Percentiles rank a stretch among this genome's conserved stretches.
Conservation (phyloP, 805 yeast genomes). For the Torulaspora microellipsoides region DNA sequence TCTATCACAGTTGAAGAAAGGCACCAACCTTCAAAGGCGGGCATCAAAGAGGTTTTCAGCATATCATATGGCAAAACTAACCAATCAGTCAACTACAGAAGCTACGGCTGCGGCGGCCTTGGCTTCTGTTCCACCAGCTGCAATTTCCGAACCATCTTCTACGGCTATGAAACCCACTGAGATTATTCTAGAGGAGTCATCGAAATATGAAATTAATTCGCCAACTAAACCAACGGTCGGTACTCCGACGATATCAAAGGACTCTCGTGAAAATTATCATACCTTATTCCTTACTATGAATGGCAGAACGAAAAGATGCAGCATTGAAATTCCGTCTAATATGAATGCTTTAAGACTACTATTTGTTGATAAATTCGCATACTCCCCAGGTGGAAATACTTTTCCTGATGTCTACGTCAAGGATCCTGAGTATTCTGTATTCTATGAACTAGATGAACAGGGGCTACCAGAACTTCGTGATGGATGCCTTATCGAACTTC, state of each 20-base stretch:
- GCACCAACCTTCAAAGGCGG: slow-evolving; percentile 79
- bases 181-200: not conserved
- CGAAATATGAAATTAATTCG: not conserved
- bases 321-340: slow-evolving; percentile 28
- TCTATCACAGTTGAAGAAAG: slow-evolving; percentile 70
- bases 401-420: slow-evolving; percentile 78
- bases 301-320: slow-evolving; percentile 52
- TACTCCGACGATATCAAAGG: not conserved
- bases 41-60: slow-evolving; percentile 95
- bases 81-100: slow-evolving; percentile 40
- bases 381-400: slow-evolving; percentile 62
- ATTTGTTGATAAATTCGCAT: slow-evolving; percentile 84
- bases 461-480: slow-evolving; percentile 51
- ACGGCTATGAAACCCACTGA: not conserved
- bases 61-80: slow-evolving; percentile 77
- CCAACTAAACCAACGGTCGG: not conserved
- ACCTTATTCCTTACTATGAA: slow-evolving; percentile 47
- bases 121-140: slow-evolving; percentile 12
- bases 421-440: slow-evolving; percentile 53
- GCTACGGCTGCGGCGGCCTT: slow-evolving; percentile 23
- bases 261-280: not conserved
- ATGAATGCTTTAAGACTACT: slow-evolving; percentile 53
- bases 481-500: slow-evolving; percentile 57
- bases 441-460: slow-evolving; percentile 77
- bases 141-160: slow-evolving; percentile 2